Evolutionary conservation across 2,329 filamentous ascomycete species (phyloP), one percentile per base, ranked within the genome.

Genomic region (Aspergillus sojae): DNA sequence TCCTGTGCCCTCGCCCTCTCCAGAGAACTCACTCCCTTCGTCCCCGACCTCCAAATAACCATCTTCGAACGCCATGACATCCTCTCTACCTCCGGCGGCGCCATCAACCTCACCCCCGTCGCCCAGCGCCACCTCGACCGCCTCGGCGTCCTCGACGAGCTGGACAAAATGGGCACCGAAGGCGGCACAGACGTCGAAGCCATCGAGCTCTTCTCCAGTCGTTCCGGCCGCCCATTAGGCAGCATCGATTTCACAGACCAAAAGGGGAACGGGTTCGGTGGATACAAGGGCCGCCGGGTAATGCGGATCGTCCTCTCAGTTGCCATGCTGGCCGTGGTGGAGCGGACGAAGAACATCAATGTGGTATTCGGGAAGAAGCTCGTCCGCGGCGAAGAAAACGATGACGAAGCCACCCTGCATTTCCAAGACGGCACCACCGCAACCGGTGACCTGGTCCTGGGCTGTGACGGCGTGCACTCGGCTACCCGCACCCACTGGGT

Each of bases 81-180:
- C 9, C 74, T 79, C 7, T 78, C 79, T 0, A 81, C 79, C 5
- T 77, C 78, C 14, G 80, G 80, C 10, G 80, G 80, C 11, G 79
- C 80, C 4, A 79, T 82, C 62, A 80, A 80, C 62, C 68, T 82
- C 21, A 81, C 79, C 0, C 80, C 80, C 1, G 79, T 80, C 11
- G 80, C 79, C 3, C 74, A 81, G 45, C 72, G 80, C 9, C 78
- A 81, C 65, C 75, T 82, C 6, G 76, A 79, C 30, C 74, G 78
- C 41, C 68, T 82, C 5, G 79, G 79, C 1, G 75, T 81, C 2
- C 69, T 81, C 3, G 66, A 74, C 1, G 76, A 79, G 58, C 65
- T 82, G 23, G 68, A 77, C 52, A 71, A 74, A 2, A 73, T 78
- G 67, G 79, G 79, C 12, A 64, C 76, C 5, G 77, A 80, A 21